Evolutionary conservation across 306 rosid genomes (phyloP).

Genomic region (Crataegus laevigata): DNA sequence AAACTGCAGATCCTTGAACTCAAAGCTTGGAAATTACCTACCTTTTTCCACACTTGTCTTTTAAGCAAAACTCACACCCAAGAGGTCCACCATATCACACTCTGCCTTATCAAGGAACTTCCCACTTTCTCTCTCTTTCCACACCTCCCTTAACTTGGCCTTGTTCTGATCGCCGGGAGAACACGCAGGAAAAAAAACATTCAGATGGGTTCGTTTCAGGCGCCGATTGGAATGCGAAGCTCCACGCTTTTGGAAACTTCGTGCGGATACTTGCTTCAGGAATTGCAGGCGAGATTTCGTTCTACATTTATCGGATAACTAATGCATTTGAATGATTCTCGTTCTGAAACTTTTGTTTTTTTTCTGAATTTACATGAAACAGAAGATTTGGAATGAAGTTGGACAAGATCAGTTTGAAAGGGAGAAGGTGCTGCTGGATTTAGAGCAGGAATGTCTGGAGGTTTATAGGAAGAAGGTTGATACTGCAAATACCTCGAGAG

Average conservation of each 20-base stretch:
- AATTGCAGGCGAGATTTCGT: constrained; percentile 67
- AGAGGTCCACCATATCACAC: constrained; percentile 36
- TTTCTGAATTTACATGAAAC: constrained; percentile 18
- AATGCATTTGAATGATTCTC: constrained; percentile 4
- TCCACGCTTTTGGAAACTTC: constrained; percentile 73
- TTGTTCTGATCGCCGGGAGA: background rate
- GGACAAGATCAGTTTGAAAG: constrained; percentile 87
- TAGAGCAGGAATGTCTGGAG: constrained; percentile 88
- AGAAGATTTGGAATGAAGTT: constrained; percentile 97
- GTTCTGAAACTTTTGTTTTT: constrained; percentile 1
- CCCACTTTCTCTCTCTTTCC: background rate
- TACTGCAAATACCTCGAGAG: constrained; percentile 71
- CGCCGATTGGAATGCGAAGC: constrained; percentile 70
- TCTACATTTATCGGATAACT: background rate
- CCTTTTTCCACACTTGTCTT: constrained; percentile 72
- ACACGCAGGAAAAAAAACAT: too few relatives aligned
- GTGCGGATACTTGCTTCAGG: constrained; percentile 82
- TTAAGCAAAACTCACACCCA: constrained; percentile 70
- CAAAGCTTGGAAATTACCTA: constrained; percentile 69
- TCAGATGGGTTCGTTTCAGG: constrained; percentile 62
- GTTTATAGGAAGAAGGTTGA: constrained; percentile 84
- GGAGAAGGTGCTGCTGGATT: constrained; percentile 77
- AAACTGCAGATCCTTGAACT: constrained; percentile 58
- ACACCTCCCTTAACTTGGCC: constrained; percentile 6
- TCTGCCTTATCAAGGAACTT: constrained; percentile 26